These are phyloP conservation scores for Musa itinerans DNA, from an alignment of 176 grass and related monocot species.

Conservation along the genomic window DNA sequence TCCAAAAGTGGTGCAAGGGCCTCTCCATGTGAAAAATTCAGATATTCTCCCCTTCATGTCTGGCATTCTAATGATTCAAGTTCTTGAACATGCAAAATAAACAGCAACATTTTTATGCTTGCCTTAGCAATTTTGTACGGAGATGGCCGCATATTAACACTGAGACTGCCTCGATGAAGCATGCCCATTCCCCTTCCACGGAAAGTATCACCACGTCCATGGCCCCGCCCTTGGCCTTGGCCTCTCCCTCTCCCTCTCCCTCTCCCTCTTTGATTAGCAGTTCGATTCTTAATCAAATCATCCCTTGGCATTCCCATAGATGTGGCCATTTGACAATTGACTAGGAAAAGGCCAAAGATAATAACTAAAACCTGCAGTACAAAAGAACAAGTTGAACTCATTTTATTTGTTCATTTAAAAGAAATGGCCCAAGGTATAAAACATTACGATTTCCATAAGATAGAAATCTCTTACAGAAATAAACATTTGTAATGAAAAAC, in stretches of 20 bases:
- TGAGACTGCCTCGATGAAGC: slow-evolving; percentile 65
- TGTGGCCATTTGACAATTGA: slow-evolving; percentile 34
- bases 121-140: slow-evolving; percentile 81
- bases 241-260: slow-evolving; percentile 9
- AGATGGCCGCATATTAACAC: slow-evolving; percentile 71
- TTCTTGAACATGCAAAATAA: slow-evolving; percentile 57
- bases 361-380: background rate
- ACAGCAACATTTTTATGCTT: slow-evolving; percentile 64
- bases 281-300: slow-evolving; percentile 82
- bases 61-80: slow-evolving; percentile 36
- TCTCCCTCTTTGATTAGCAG: slow-evolving; percentile 52
- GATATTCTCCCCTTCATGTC: slow-evolving; percentile 34
- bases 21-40: slow-evolving; percentile 30
- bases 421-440: background rate
- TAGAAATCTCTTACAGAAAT: too few relatives aligned
- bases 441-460: too few relatives aligned
- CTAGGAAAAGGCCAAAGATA: background rate
- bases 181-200: slow-evolving; percentile 60
- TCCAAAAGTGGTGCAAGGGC: slow-evolving; percentile 17
- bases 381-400: background rate
- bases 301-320: slow-evolving; percentile 66
- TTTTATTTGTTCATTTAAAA: background rate
- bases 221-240: slow-evolving; percentile 24
- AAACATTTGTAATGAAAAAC: too few relatives aligned
- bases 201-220: slow-evolving; percentile 55